These are phyloP conservation scores for Calonectria multiphialidica DNA, from an alignment of 2,329 filamentous ascomycete genomes.

Conservation along the genomic window DNA sequence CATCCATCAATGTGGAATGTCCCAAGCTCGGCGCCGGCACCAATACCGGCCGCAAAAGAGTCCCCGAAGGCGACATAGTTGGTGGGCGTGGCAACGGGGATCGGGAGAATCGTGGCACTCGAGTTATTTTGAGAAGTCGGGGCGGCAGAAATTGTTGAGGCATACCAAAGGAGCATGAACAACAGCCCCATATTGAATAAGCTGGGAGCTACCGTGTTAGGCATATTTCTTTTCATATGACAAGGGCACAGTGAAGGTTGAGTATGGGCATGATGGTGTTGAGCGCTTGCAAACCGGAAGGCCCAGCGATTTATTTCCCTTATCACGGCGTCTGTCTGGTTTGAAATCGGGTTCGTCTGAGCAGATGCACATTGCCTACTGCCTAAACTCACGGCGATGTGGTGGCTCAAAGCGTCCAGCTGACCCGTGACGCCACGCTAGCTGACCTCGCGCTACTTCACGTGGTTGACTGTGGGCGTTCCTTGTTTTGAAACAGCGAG, in stretches of 20 bases:
- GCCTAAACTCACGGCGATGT: neutral
- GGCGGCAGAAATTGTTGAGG: neutral
- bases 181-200: neutral
- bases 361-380: neutral
- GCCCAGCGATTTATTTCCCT: neutral
- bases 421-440: neutral
- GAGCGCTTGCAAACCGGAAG: neutral
- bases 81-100: neutral
- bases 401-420: neutral
- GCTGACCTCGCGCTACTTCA: neutral
- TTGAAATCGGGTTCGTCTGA: neutral
- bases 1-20: slow-evolving; percentile 6
- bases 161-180: neutral
- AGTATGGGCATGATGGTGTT: neutral
- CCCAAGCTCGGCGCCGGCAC: slow-evolving; percentile 7
- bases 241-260: too few relatives aligned
- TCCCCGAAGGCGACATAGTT: slow-evolving; percentile 1
- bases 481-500: neutral
- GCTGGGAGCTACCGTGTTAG: neutral
- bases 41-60: slow-evolving; percentile 11
- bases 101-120: neutral
- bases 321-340: neutral
- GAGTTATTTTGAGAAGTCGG: neutral
- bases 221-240: neutral
- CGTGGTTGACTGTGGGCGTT: neutral